These are phyloP conservation scores for Dentipellis sp. DNA, from an alignment of 768 basidiomycete species.

Conservation along the genomic window DNA sequence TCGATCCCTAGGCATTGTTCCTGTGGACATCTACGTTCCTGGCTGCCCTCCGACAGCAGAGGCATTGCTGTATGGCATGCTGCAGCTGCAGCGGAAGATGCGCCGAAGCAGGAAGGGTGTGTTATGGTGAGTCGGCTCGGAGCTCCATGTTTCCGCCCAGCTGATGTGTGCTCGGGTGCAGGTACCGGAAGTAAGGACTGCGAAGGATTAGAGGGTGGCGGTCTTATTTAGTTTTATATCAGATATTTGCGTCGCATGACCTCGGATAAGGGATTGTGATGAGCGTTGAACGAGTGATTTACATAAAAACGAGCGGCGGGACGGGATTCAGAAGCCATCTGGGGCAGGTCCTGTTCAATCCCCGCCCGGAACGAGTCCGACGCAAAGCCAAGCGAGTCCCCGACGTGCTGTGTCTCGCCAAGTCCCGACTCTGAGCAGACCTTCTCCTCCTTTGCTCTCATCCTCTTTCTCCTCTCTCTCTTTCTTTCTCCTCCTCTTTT, in stretches of 20 bases:
- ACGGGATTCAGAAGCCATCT: not conserved
- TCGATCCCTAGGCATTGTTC: conserved; percentile 70
- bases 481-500: not conserved
- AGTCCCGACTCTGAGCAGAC: not conserved
- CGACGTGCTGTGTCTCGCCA: too few species aligned
- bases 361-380: too few species aligned
- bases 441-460: not conserved
- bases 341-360: too few species aligned
- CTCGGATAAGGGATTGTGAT: not conserved
- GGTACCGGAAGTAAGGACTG: not conserved
- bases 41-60: conserved; percentile 96
- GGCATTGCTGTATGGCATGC: conserved; percentile 92
- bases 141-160: too few species aligned
- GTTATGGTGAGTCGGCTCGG: conserved; percentile 53
- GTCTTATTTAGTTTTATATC: not conserved
- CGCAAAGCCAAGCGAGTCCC: too few species aligned
- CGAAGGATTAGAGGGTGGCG: not conserved
- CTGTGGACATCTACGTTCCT: conserved; percentile 97
- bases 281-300: not conserved
- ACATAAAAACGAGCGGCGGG: not conserved
- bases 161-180: not conserved
- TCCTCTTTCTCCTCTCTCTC: not conserved
- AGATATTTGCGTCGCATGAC: not conserved
- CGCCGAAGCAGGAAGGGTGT: conserved; percentile 78
- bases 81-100: conserved; percentile 97